phyloP scores from a whole-genome alignment of 169 alveolate species.

The Plasmodium vinckei region DNA sequence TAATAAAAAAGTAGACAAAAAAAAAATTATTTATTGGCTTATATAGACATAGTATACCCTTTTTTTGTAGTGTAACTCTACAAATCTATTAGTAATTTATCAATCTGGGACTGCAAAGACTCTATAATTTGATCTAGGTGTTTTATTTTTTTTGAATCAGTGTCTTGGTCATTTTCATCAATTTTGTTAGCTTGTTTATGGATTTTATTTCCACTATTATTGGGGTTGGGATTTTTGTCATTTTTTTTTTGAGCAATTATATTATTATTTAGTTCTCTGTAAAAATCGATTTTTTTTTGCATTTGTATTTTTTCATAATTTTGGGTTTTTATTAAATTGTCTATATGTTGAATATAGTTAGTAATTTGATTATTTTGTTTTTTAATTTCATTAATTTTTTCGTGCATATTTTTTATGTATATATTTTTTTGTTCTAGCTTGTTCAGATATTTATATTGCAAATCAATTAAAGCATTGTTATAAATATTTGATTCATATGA shows the following conservation, averaged over 20 bases:
- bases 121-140: slow-evolving; percentile 40
- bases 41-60: neutral
- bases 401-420: slow-evolving; percentile 11
- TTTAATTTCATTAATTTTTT: slow-evolving; percentile 9
- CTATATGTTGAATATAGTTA: neutral
- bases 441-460: slow-evolving; percentile 49
- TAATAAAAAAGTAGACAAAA: too few relatives aligned
- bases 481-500: slow-evolving; percentile 52
- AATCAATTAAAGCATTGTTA: slow-evolving; percentile 41
- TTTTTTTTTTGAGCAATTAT: slow-evolving; percentile 25
- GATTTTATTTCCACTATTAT: neutral
- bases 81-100: slow-evolving; percentile 11
- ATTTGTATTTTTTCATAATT: slow-evolving; percentile 29
- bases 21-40: too few relatives aligned
- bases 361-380: slow-evolving; percentile 37
- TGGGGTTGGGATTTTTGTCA: neutral
- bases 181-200: neutral
- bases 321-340: slow-evolving; percentile 19
- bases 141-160: slow-evolving; percentile 39
- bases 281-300: slow-evolving; percentile 51
- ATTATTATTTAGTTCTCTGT: slow-evolving; percentile 24
- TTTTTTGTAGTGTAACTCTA: neutral
- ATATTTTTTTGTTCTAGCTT: slow-evolving; percentile 27
- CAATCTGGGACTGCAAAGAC: slow-evolving; percentile 27
- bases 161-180: neutral